phyloP scores from a whole-genome alignment of 805 yeast genomes.

The Hanseniaspora pseudoguilliermondii region DNA sequence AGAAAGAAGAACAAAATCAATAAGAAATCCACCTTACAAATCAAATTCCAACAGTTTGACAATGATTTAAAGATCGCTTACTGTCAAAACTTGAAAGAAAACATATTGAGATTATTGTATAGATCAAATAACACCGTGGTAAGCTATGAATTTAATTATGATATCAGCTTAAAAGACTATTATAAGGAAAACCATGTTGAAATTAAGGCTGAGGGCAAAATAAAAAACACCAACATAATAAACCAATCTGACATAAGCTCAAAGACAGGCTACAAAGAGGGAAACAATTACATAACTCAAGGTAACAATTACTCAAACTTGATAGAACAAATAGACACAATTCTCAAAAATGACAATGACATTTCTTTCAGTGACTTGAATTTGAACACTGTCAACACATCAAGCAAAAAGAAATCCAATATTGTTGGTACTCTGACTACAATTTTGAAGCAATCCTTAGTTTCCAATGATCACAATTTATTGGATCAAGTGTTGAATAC shows the following conservation, averaged over 20 bases:
- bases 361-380: slow-evolving; percentile 19
- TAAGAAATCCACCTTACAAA: slow-evolving; percentile 35
- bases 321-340: slow-evolving; percentile 23
- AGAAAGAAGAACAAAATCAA: slow-evolving; percentile 41
- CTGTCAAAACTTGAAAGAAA: background rate
- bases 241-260: slow-evolving; percentile 34
- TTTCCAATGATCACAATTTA: slow-evolving; percentile 72
- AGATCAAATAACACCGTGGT: background rate
- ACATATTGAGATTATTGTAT: background rate
- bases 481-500: slow-evolving; percentile 66
- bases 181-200: slow-evolving; percentile 22
- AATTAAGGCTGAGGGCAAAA: slow-evolving; percentile 9
- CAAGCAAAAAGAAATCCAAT: slow-evolving; percentile 35
- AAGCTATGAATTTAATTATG: background rate
- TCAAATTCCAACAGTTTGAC: slow-evolving; percentile 27
- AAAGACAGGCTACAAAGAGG: slow-evolving; percentile 46
- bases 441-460: slow-evolving; percentile 77
- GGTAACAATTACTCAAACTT: slow-evolving; percentile 54
- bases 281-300: slow-evolving; percentile 45
- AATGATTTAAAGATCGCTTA: background rate
- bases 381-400: slow-evolving; percentile 17
- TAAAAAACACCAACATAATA: slow-evolving; percentile 14
- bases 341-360: slow-evolving; percentile 24
- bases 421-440: slow-evolving; percentile 70
- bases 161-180: slow-evolving; percentile 15